Evolutionary conservation across 2,329 filamentous ascomycete species (phyloP).

Genomic region (Ophiostoma sp.): DNA sequence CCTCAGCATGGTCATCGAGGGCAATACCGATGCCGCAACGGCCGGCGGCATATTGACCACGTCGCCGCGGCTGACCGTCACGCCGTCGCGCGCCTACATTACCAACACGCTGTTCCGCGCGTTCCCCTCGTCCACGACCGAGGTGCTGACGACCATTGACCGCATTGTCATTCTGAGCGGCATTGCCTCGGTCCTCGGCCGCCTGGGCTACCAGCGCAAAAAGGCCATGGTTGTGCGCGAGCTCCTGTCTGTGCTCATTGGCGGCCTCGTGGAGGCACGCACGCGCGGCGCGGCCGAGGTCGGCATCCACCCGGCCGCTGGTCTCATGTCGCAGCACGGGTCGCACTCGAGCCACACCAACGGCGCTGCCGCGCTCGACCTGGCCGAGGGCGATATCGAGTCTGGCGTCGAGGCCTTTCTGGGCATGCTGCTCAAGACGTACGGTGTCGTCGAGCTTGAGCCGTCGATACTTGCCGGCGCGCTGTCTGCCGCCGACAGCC

Average conservation of each 20-base stretch:
- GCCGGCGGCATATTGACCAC: constrained; percentile 45
- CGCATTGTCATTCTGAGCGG: constrained; percentile 75
- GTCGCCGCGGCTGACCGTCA: constrained; percentile 51
- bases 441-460: constrained; percentile 56
- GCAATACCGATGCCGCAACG: constrained; percentile 39
- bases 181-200: constrained; percentile 77
- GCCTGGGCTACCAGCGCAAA: constrained; percentile 76
- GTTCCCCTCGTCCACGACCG: constrained; percentile 61
- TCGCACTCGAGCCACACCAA: constrained; percentile 39
- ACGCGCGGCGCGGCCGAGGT: constrained; percentile 93
- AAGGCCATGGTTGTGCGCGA: constrained; percentile 87
- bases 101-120: constrained; percentile 61
- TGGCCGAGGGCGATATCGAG: constrained; percentile 61
- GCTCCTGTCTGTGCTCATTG: constrained; percentile 74
- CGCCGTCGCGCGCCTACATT: constrained; percentile 58
- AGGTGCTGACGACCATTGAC: constrained; percentile 67
- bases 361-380: constrained; percentile 52
- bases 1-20: constrained; percentile 60
- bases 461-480: constrained; percentile 24
- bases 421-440: constrained; percentile 56
- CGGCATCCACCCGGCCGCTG: constrained; percentile 89
- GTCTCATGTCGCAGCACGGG: constrained; percentile 63
- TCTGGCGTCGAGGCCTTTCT: constrained; percentile 61
- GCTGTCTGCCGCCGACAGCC: constrained; percentile 10
- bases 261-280: constrained; percentile 80